These are phyloP conservation scores for Hypoxylon rubiginosum DNA, from an alignment of 2,329 filamentous ascomycete species.

Conservation along the genomic window DNA sequence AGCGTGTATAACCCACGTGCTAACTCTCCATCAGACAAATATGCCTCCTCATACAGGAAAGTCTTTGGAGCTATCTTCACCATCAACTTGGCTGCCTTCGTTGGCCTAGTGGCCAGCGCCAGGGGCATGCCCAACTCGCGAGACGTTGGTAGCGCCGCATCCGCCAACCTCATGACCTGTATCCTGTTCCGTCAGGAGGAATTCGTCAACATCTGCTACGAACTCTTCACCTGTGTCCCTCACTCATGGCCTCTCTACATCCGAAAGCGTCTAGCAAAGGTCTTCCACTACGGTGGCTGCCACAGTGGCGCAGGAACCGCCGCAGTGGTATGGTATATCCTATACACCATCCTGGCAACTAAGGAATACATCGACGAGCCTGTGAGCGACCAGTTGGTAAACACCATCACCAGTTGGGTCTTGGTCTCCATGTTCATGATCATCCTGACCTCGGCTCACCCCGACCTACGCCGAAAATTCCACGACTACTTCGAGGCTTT, in stretches of 20 bases:
- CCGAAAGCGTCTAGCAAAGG: slow-evolving; percentile 63
- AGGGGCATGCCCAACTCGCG: slow-evolving; percentile 55
- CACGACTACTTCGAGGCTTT: slow-evolving; percentile 80
- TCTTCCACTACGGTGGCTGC: slow-evolving; percentile 67
- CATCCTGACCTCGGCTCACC: slow-evolving; percentile 75
- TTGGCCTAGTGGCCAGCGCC: slow-evolving; percentile 56
- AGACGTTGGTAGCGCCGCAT: slow-evolving; percentile 55
- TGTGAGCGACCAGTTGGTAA: slow-evolving; percentile 41
- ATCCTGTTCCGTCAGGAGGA: slow-evolving; percentile 68
- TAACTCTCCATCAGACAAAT: slow-evolving; percentile 44
- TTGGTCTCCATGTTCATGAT: slow-evolving; percentile 67
- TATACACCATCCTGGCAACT: slow-evolving; percentile 51
- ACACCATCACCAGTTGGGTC: slow-evolving; percentile 56
- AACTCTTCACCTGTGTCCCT: slow-evolving; percentile 60
- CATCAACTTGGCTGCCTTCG: slow-evolving; percentile 64
- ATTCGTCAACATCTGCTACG: slow-evolving; percentile 66
- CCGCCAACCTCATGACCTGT: slow-evolving; percentile 64
- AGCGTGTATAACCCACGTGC: slow-evolving; percentile 1
- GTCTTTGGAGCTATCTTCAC: slow-evolving; percentile 68
- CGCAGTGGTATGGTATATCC: slow-evolving; percentile 65
- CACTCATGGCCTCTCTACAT: slow-evolving; percentile 63
- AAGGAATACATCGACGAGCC: slow-evolving; percentile 46
- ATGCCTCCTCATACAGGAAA: slow-evolving; percentile 61
- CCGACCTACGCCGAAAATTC: slow-evolving; percentile 69
- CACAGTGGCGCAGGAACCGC: slow-evolving; percentile 66